phyloP scores from a whole-genome alignment of 2,329 filamentous ascomycete genomes.

The Neofusicoccum cordaticola region DNA sequence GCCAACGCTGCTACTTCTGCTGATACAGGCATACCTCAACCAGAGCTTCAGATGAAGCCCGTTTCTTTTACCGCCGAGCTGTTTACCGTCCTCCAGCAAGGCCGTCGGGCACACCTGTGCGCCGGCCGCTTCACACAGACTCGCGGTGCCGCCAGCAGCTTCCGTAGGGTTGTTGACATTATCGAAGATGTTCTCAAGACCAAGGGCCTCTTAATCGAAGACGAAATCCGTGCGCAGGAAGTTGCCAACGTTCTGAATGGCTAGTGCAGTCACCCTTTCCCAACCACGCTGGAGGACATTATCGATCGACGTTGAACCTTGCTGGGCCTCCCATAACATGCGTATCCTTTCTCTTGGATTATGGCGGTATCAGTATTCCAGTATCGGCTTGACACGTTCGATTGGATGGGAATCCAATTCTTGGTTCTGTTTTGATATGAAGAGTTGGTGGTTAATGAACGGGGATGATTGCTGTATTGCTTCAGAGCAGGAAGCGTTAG shows the following conservation, averaged over 20 bases:
- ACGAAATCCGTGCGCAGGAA: slow-evolving; percentile 21
- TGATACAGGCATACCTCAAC: slow-evolving; percentile 20
- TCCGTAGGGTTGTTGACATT: slow-evolving; percentile 77
- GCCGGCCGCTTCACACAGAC: slow-evolving; percentile 86
- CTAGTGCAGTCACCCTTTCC: not conserved
- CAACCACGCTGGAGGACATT: not conserved
- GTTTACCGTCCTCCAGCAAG: slow-evolving; percentile 85
- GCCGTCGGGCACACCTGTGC: slow-evolving; percentile 70
- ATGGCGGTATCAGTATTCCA: not conserved
- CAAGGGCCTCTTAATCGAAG: slow-evolving; percentile 66
- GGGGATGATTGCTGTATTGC: not conserved
- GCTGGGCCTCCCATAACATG: not conserved
- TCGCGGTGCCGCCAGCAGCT: slow-evolving; percentile 85
- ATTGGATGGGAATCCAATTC: not conserved
- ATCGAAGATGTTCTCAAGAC: slow-evolving; percentile 66
- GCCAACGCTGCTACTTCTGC: not conserved
- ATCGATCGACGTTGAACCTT: not conserved
- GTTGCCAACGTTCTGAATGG: not conserved
- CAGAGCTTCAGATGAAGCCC: slow-evolving; percentile 77
- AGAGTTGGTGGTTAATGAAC: not conserved
- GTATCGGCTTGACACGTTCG: not conserved
- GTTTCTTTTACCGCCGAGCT: slow-evolving; percentile 86
- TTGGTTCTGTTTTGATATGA: slow-evolving; percentile 1
- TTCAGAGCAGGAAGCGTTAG: not conserved
- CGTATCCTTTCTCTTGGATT: not conserved